These are phyloP conservation scores for Acarospora socialis DNA, from an alignment of 2,329 filamentous ascomycete species.

Conservation along the genomic window DNA sequence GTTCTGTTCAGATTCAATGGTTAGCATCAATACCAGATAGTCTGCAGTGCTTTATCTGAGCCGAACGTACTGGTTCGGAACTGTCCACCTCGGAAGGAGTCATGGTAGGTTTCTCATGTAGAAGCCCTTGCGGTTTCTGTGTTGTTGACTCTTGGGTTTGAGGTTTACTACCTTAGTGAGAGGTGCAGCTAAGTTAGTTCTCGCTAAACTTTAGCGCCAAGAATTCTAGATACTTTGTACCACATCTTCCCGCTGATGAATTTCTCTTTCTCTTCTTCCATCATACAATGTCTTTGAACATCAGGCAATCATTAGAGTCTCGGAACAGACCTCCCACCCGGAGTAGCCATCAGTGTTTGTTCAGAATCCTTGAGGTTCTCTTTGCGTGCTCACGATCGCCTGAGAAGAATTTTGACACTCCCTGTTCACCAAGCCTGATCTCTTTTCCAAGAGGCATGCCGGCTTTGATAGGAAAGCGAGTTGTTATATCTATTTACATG, in stretches of 20 bases:
- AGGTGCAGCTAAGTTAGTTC: too few relatives aligned
- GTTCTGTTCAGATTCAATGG: too few relatives aligned
- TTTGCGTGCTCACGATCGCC: slow-evolving; percentile 95
- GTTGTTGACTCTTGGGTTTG: too few relatives aligned
- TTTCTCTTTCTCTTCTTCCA: slow-evolving; percentile 35
- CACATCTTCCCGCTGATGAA: slow-evolving; percentile 25
- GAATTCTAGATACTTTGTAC: too few relatives aligned
- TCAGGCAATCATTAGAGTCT: slow-evolving; percentile 99
- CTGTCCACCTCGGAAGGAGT: too few relatives aligned
- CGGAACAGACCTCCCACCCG: slow-evolving; percentile 55
- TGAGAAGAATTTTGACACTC: slow-evolving; percentile 63
- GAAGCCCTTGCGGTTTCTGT: too few relatives aligned
- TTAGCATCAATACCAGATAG: too few relatives aligned
- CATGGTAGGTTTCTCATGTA: too few relatives aligned
- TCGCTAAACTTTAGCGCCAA: too few relatives aligned
- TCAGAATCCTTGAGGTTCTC: slow-evolving; percentile 72
- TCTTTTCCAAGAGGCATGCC: slow-evolving; percentile 37
- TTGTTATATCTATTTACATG: slow-evolving; percentile 17
- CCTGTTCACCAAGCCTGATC: slow-evolving; percentile 56
- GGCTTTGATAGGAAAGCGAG: slow-evolving; percentile 34
- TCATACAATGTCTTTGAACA: slow-evolving; percentile 40
- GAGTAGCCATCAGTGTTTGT: slow-evolving; percentile 63
- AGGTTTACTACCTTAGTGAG: too few relatives aligned
- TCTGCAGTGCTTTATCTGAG: too few relatives aligned
- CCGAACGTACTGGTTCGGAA: too few relatives aligned